Percentiles rank a stretch among this genome's conserved stretches.
phyloP scores from a whole-genome alignment of 129 eudicot species.

The Tagetes patula region DNA sequence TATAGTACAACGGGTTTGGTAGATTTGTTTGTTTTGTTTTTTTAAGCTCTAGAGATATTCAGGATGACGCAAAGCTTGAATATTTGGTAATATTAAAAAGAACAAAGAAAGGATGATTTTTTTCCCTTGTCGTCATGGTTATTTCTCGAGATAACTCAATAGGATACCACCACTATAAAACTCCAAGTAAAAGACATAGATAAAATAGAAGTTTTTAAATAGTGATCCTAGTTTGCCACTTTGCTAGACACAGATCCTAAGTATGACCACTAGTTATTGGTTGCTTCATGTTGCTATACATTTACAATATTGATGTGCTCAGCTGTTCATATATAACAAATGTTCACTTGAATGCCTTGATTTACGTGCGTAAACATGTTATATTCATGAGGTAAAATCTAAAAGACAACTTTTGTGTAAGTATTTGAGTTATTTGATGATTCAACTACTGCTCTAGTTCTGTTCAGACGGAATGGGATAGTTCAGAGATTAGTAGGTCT shows the following conservation, averaged over 20 bases:
- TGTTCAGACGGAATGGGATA: neutral
- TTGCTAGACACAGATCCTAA: slow-evolving; percentile 1
- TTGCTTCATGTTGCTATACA: neutral
- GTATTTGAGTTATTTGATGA: slow-evolving; percentile 8
- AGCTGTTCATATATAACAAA: neutral
- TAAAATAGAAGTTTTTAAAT: neutral
- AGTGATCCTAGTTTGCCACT: neutral
- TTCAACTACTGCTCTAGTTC: slow-evolving; percentile 1
- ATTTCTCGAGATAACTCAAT: neutral
- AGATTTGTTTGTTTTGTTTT: neutral
- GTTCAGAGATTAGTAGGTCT: slow-evolving; percentile 13
- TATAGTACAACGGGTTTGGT: neutral
- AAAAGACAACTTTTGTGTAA: neutral
- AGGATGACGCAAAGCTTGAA: neutral
- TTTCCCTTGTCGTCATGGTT: neutral
- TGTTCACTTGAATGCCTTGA: neutral
- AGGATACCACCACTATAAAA: neutral
- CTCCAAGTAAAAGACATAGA: neutral
- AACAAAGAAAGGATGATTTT: neutral
- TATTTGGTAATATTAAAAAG: neutral
- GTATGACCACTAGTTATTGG: neutral
- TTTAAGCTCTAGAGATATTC: neutral
- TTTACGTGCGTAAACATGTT: neutral
- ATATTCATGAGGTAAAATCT: neutral
- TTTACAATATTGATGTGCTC: neutral